These are phyloP conservation scores for Cystoisospora suis DNA, from an alignment of 169 alveolate species.

Conservation along the genomic window DNA sequence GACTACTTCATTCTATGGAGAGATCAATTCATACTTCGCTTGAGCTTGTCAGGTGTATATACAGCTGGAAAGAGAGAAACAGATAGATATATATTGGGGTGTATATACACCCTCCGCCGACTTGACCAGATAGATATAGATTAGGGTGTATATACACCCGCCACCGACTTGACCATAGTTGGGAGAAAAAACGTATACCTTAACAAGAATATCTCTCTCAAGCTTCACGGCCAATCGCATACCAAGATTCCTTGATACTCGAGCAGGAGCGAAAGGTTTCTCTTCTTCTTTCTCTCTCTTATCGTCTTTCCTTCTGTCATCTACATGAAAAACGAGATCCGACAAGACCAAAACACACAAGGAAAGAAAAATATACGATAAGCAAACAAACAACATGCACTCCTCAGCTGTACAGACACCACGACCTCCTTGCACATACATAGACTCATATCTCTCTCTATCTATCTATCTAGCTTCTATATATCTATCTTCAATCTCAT, in stretches of 20 bases:
- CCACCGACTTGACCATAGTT: not conserved
- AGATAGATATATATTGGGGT: not conserved
- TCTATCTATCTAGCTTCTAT: too few relatives aligned
- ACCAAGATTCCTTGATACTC: not conserved
- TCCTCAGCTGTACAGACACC: not conserved
- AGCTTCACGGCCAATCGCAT: not conserved
- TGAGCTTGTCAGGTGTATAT: too few relatives aligned
- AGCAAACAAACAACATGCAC: not conserved
- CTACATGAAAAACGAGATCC: not conserved
- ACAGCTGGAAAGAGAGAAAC: too few relatives aligned
- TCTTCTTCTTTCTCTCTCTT: too few relatives aligned
- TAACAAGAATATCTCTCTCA: not conserved
- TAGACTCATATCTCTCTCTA: too few relatives aligned
- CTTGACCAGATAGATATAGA: not conserved
- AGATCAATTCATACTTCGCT: too few relatives aligned
- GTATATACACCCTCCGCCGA: not conserved
- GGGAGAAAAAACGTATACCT: too few relatives aligned
- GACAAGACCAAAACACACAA: not conserved
- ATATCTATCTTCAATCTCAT: too few relatives aligned
- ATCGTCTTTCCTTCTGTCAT: not conserved
- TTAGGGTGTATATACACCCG: not conserved
- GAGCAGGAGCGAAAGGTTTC: not conserved
- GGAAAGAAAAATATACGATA: not conserved
- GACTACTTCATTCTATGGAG: too few relatives aligned
- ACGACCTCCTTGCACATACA: too few relatives aligned